A percentile compares a stretch with the other conserved stretches of the same genome.
Conservation (phyloP, 2,329 filamentous ascomycete genomes). For the Aspergillus sp. region DNA sequence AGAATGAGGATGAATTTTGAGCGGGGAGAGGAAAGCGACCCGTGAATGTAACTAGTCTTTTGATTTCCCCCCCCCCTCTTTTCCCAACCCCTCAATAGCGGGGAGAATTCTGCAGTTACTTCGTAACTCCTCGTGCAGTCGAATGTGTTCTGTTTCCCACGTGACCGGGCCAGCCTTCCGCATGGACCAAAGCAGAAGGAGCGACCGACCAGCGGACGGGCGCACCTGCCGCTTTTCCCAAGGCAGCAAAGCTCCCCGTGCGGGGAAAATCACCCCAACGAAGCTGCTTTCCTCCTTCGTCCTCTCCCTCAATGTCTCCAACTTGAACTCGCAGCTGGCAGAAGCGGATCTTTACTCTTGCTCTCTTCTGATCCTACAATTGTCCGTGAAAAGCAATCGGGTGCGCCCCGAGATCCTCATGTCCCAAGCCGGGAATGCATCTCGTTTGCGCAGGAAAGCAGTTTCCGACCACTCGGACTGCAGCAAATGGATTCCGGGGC, state of each 20-base stretch:
- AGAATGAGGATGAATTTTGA: slow-evolving; percentile 8
- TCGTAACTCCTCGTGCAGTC: too few species aligned
- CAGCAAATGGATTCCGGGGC: slow-evolving; percentile 4
- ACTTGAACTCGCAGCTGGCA: too few species aligned
- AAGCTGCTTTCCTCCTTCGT: not conserved
- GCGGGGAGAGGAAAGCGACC: not conserved
- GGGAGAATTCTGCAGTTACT: not conserved
- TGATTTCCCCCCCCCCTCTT: too few species aligned
- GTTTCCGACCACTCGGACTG: slow-evolving; percentile 2
- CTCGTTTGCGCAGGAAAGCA: slow-evolving; percentile 1
- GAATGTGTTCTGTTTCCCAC: not conserved
- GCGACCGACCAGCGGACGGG: not conserved
- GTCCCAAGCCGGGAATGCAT: not conserved
- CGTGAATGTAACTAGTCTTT: too few species aligned
- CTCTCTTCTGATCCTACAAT: not conserved
- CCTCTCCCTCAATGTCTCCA: not conserved
- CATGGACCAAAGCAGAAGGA: not conserved
- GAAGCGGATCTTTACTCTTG: not conserved
- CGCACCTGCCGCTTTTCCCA: not conserved
- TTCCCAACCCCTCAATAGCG: not conserved
- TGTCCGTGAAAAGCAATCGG: not conserved
- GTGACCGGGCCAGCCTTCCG: not conserved
- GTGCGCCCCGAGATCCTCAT: not conserved
- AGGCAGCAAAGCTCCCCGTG: not conserved
- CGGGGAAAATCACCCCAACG: not conserved